Conservation (phyloP, 2,329 filamentous ascomycete species). For the Tolypocladium sp. region DNA sequence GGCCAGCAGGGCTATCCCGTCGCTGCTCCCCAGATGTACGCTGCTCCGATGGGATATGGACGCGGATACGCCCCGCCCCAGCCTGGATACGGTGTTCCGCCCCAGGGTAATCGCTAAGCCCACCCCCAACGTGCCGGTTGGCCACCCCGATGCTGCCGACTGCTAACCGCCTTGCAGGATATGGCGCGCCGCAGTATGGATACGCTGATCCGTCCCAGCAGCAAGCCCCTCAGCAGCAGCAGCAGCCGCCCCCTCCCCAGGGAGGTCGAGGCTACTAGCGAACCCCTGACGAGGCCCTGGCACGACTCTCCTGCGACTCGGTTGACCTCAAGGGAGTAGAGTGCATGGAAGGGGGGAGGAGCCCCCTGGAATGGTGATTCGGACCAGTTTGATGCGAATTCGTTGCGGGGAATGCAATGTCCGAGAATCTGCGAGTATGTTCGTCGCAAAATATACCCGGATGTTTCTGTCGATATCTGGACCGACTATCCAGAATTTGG, state of each 20-base stretch:
- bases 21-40: slow-evolving; percentile 26
- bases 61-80: slow-evolving; percentile 26
- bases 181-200: slow-evolving; percentile 30
- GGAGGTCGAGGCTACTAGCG: slow-evolving; percentile 13
- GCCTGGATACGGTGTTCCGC: slow-evolving; percentile 25
- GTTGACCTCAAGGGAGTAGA: not conserved
- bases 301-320: not conserved
- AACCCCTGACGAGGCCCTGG: not conserved
- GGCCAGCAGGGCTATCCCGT: slow-evolving; percentile 26
- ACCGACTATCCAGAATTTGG: slow-evolving; percentile 3
- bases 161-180: slow-evolving; percentile 20
- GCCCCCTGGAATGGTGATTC: not conserved
- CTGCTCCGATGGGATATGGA: slow-evolving; percentile 22
- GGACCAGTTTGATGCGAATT: not conserved
- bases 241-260: slow-evolving; percentile 9
- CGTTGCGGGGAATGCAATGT: slow-evolving; percentile 1
- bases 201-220: slow-evolving; percentile 24
- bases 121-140: not conserved
- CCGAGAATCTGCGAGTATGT: slow-evolving; percentile 5
- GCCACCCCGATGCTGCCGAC: not conserved
- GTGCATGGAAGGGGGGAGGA: not conserved
- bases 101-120: slow-evolving; percentile 26
- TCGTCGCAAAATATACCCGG: slow-evolving; percentile 9
- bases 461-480: slow-evolving; percentile 10
- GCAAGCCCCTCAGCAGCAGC: slow-evolving; percentile 6